These are phyloP conservation scores for Hansenula anomala DNA, from an alignment of 1,139 yeast genomes.

Conservation along the genomic window DNA sequence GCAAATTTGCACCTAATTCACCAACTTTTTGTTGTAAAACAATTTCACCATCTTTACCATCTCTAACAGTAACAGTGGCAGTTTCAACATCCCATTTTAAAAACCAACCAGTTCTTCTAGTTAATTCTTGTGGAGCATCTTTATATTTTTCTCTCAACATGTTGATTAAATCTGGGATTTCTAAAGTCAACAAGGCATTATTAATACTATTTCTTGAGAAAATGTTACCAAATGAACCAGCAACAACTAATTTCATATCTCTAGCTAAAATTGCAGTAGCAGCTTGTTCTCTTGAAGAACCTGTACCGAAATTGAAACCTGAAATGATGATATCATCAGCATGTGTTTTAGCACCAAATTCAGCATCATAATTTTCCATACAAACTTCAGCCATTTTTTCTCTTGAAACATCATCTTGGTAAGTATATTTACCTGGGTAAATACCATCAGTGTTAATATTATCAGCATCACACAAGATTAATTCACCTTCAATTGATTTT, in stretches of 20 bases:
- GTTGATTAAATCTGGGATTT: slow-evolving; percentile 81
- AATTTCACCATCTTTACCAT: slow-evolving; percentile 53
- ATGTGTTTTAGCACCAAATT: slow-evolving; percentile 73
- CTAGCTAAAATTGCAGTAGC: slow-evolving; percentile 95
- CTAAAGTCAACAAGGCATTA: slow-evolving; percentile 89
- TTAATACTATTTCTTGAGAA: slow-evolving; percentile 94
- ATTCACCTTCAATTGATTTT: slow-evolving; percentile 78
- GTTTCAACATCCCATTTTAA: slow-evolving; percentile 90
- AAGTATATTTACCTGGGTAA: slow-evolving; percentile 97
- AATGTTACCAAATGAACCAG: slow-evolving; percentile 97
- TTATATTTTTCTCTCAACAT: slow-evolving; percentile 66
- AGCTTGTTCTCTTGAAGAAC: slow-evolving; percentile 99
- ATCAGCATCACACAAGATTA: slow-evolving; percentile 94
- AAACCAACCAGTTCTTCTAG: slow-evolving; percentile 92
- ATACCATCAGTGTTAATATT: slow-evolving; percentile 98
- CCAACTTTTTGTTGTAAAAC: slow-evolving; percentile 86
- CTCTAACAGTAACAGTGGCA: slow-evolving; percentile 74
- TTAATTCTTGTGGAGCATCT: slow-evolving; percentile 55
- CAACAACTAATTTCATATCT: slow-evolving; percentile 87
- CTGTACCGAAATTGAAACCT: slow-evolving; percentile 96
- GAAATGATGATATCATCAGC: slow-evolving; percentile 87
- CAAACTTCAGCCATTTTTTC: slow-evolving; percentile 98
- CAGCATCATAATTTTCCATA: slow-evolving; percentile 96
- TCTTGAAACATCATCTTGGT: slow-evolving; percentile 92
- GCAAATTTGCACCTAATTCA: slow-evolving; percentile 90